Percentiles rank a stretch among this genome's conserved stretches.
Conservation (phyloP, 176 grass and related monocot genomes). For the bread wheat (Triticum aestivum) region DNA sequence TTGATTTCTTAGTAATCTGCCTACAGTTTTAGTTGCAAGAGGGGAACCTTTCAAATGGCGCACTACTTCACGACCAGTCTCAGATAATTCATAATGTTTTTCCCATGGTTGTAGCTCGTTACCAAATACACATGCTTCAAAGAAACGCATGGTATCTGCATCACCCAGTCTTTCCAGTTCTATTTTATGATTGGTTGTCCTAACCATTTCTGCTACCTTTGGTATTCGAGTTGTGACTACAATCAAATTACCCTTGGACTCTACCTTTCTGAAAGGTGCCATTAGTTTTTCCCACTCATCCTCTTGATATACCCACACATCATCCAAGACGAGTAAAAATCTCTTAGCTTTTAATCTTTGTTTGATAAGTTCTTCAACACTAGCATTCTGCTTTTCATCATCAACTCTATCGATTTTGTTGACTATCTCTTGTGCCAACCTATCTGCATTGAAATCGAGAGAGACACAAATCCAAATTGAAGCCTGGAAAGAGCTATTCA, state of each 20-base stretch:
- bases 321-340: neutral
- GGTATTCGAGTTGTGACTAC: neutral
- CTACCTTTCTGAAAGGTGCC: neutral
- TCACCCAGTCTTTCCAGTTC: neutral
- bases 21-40: slow-evolving; percentile 23
- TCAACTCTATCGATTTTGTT: neutral
- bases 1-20: neutral
- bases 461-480: neutral
- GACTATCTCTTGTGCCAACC: neutral
- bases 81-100: neutral
- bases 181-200: neutral
- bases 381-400: neutral
- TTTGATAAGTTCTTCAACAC: neutral
- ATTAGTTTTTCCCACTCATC: neutral
- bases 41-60: neutral
- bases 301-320: neutral
- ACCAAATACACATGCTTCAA: neutral
- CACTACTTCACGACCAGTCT: neutral
- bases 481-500: neutral
- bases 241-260: neutral
- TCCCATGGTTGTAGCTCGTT: fast-evolving
- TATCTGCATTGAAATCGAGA: neutral
- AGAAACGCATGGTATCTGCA: neutral
- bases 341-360: neutral
- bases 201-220: neutral